Evolutionary conservation across 345 rosid species (phyloP), one percentile per base, ranked within the genome.

Genomic region (Syzygium oleosum): DNA sequence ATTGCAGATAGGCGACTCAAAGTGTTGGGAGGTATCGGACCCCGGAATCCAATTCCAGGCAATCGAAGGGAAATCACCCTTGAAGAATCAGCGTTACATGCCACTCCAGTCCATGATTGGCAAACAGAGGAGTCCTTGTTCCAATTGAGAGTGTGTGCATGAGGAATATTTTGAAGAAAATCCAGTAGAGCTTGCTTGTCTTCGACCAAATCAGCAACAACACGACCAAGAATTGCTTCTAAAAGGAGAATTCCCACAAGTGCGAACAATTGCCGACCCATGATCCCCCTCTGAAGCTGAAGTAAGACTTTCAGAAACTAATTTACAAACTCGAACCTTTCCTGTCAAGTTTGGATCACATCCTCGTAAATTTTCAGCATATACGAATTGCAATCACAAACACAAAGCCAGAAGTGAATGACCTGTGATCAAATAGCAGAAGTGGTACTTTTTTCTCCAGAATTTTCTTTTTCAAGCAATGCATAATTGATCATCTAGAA

Each of bases 151-250:
- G 90, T 59, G 49, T 89, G 93, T 22, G 99, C 90, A 88, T 95
- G 96, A 84, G 86, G 92, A 88, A 95, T 90, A 27, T 88, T 89
- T 58, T 78, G 85, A 19, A 93, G 77, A 84, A 96, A 98, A 51
- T 95, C 98, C 9, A 98, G 94, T 85, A 96, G 93, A 53, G 97
- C 94, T 86, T 90, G 93, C 89, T 93, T 94, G 87, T 96, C 98
- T 91, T 91, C 94, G 52, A 92, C 93, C 79, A 92, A 93, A 77
- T 91, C 93, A 84, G 94, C 95, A 9, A 87, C 19, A 88, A 89
- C 87, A 51, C 88, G 87, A 55, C 91, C 78, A 85, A 91, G 88
- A 91, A 91, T 79, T 84, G 86, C 88, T 89, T 92, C 96, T 31
- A 88, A 90, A 90, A 86, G 88, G 85, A 38, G 52, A 63, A 59